Base-by-base conservation (phyloP, 2,329 filamentous ascomycete genomes). In the Fusarium austroafricanum region DNA sequence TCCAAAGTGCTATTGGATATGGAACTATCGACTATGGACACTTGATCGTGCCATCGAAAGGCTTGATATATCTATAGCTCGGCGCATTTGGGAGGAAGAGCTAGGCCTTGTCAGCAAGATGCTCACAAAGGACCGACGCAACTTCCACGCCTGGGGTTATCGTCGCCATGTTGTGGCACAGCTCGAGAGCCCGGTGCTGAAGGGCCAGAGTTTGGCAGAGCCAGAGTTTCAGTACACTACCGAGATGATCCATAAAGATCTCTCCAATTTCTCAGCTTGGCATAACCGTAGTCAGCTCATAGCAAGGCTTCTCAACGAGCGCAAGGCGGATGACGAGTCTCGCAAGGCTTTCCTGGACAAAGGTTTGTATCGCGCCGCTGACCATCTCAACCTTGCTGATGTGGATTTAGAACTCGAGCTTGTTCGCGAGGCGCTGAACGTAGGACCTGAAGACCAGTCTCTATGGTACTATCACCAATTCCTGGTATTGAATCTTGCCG, bases 1-100 rank as follows among this genome's bases (percentile, higher is more conserved):
- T 70, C 96, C 96, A 9, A 99, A 99, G 79, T 98, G 96, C 84
- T 99, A 99, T 82, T 98, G 96, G 95, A 95, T 99, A 75, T 99
- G 96, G 96, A 97, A 97, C 72, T 95, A 97, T 79, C 90, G 96
- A 28, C 81, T 91, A 44, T 99, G 96, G 94, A 83, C 95, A 5
- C 83, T 99, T 15, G 83, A 90, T 55, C 87, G 93, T 77, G 89
- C 90, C 33, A 92, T 91, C 45, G 77, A 83, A 14, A 83, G 89
- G 18, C 83, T 97, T 11, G 85, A 88, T 3, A 65, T 79, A 2
- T 58, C 81, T 0, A 75, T 82, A 17, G 88, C 93, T 3, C 84
- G 86, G 21, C 80, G 83, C 38, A 83, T 97, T 49, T 99, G 96
- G 96, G 84, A 91, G 72, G 89, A 91, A 66, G 96, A 99, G 78